Conservation (phyloP, 2,329 filamentous ascomycete species). For the Neofusicoccum ribis region DNA sequence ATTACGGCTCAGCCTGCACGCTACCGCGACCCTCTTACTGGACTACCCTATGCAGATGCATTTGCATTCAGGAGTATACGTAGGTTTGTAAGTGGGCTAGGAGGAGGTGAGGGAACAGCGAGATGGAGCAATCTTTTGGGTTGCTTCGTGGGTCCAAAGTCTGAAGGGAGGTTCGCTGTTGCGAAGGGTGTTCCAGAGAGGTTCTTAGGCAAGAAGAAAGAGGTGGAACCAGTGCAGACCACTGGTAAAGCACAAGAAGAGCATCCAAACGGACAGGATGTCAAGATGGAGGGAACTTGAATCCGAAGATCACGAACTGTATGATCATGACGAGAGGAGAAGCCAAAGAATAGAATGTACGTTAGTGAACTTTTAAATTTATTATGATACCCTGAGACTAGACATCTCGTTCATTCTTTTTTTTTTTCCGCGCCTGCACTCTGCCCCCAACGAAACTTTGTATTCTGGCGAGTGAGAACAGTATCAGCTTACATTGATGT, state of each 20-base stretch:
- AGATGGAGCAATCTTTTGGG: slow-evolving; percentile 80
- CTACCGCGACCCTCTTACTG: slow-evolving; percentile 83
- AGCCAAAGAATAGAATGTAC: neutral
- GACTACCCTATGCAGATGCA: slow-evolving; percentile 75
- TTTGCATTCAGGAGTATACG: slow-evolving; percentile 82
- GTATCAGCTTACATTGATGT: neutral
- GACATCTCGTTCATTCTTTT: neutral
- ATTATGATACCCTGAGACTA: neutral
- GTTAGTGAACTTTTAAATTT: neutral
- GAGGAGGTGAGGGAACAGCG: slow-evolving; percentile 67
- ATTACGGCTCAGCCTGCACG: slow-evolving; percentile 80
- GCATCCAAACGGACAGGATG: neutral
- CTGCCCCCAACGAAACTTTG: too few species aligned
- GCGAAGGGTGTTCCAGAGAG: slow-evolving; percentile 78
- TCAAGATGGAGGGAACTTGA: slow-evolving; percentile 10
- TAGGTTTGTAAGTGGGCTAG: slow-evolving; percentile 50
- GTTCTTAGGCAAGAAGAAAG: slow-evolving; percentile 49
- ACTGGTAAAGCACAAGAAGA: neutral
- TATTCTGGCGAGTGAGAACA: too few species aligned
- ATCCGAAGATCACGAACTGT: neutral
- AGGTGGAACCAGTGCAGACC: neutral
- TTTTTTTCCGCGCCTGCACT: neutral
- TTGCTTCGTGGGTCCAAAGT: slow-evolving; percentile 70
- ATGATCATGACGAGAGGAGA: neutral
- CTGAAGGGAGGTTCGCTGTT: slow-evolving; percentile 52